Base-by-base conservation (phyloP, 2,329 filamentous ascomycete genomes). In the Penicillium hordei region DNA sequence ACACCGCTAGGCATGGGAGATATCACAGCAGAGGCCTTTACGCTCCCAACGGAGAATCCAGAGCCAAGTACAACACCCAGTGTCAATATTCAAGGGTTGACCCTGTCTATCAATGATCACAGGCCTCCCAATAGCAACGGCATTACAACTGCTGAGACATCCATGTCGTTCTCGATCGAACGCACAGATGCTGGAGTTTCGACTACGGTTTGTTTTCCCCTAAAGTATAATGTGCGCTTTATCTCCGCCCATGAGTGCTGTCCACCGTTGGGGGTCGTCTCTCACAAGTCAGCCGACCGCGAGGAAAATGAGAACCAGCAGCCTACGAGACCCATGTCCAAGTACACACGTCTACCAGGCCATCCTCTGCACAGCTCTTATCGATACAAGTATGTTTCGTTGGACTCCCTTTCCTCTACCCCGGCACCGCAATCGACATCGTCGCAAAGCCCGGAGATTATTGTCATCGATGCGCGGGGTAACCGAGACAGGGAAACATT, bases 161-260 rank as follows among this genome's bases (percentile, higher is more conserved):
- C 63, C 21, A 52, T 71, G 38, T 64, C 64, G 1, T 75, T 76
- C 51, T 60, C 56, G 9, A 52, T 73, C 7, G 12, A 40, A 4
- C 36, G 21, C 9, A 48, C 60, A 10, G 60, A 60, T 3, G 64
- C 48, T 13, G 27, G 48, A 23, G 40, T 42, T 1, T 57, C 67
- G 3, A 60, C 53, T 25, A 62, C 65, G 17, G 61, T 76, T 13
- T 64, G 69, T 12, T 71, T 80, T 31, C 72, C 78, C 1, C 69
- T 85, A 27, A 72, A 70, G 17, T 76, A 82, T 66, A 81, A 84
- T 57, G 76, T 82, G 15, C 76, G 81, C 29, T 86, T 85, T 64
- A 71, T 86, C 43, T 77, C 81, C 0, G 81, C 82, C 1, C 81
- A 81, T 65, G 81, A 80, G 19, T 86, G 83, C 65, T 77, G 73